A percentile compares a stretch with the other conserved stretches of the same genome.
These are phyloP conservation scores for Lonicera japonica DNA, from an alignment of 129 eudicot species.

Conservation along the genomic window DNA sequence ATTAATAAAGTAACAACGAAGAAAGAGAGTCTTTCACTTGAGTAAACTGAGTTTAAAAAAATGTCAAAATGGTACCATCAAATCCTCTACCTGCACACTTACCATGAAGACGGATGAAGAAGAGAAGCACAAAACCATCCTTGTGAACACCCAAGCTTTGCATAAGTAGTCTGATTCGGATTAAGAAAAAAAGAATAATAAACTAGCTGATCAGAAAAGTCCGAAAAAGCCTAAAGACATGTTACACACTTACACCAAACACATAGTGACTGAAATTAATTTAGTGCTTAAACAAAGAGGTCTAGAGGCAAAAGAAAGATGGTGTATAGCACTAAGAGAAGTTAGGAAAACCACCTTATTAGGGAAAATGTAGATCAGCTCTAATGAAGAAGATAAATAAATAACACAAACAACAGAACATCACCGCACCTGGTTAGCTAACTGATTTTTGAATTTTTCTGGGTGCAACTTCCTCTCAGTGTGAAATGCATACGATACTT, in stretches of 20 bases:
- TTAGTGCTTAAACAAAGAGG: not conserved
- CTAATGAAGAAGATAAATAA: not conserved
- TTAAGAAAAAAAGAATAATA: not conserved
- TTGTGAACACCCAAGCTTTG: conserved; percentile 71
- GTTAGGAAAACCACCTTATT: no score
- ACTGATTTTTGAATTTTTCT: conserved; percentile 75
- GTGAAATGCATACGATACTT: conserved; percentile 75
- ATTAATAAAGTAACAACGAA: no score
- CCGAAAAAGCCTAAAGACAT: not conserved
- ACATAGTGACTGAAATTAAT: not conserved
- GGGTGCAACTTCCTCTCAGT: conserved; percentile 75
- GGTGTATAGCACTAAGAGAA: no score
- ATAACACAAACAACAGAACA: not conserved
- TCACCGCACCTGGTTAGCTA: conserved; percentile 56
- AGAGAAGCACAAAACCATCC: conserved; percentile 92
- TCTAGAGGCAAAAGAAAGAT: not conserved
- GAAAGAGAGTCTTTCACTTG: no score
- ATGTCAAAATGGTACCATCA: not conserved
- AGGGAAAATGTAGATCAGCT: no score
- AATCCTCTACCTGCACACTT: conserved; percentile 7
- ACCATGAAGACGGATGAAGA: conserved; percentile 70
- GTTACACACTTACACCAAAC: not conserved
- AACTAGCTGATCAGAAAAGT: not conserved
- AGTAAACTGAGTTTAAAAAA: no score
- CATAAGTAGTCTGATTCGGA: conserved; percentile 49